Evolutionary conservation across 345 rosid species (phyloP).

Genomic region (Arabis alpina): DNA sequence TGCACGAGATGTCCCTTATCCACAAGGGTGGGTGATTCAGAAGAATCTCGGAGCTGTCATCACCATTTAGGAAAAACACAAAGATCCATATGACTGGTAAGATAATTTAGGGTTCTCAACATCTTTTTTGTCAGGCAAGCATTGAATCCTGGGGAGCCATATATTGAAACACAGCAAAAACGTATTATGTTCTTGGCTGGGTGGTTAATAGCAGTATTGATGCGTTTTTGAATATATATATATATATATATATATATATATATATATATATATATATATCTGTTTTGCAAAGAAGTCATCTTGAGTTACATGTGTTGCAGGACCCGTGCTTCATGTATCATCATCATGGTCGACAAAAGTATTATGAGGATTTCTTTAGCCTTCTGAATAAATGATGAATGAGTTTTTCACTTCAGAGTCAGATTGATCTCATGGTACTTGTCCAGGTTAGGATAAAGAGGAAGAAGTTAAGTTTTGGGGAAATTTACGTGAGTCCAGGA

Average conservation of each 20-base stretch:
- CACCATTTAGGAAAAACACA: conserved; percentile 47
- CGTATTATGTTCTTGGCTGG: background rate
- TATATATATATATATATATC: background rate
- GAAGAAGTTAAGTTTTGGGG: background rate
- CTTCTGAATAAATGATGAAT: background rate
- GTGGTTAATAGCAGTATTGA: background rate
- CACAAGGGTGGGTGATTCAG: conserved; percentile 72
- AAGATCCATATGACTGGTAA: conserved; percentile 36
- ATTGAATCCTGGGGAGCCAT: background rate
- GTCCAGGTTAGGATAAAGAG: background rate
- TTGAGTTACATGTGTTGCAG: background rate
- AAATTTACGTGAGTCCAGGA: background rate
- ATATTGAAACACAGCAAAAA: background rate
- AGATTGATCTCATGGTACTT: background rate
- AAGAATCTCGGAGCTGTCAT: conserved; percentile 65
- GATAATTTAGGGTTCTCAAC: conserved; percentile 18
- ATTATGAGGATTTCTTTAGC: background rate
- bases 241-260: background rate
- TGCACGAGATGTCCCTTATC: conserved; percentile 59
- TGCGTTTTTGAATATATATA: background rate
- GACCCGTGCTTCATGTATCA: background rate
- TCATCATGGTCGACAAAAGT: background rate
- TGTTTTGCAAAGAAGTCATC: background rate
- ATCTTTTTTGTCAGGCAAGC: background rate
- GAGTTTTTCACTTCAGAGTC: background rate